Conservation (phyloP, 2,329 filamentous ascomycete genomes). For the Aureobasidium sp. region DNA sequence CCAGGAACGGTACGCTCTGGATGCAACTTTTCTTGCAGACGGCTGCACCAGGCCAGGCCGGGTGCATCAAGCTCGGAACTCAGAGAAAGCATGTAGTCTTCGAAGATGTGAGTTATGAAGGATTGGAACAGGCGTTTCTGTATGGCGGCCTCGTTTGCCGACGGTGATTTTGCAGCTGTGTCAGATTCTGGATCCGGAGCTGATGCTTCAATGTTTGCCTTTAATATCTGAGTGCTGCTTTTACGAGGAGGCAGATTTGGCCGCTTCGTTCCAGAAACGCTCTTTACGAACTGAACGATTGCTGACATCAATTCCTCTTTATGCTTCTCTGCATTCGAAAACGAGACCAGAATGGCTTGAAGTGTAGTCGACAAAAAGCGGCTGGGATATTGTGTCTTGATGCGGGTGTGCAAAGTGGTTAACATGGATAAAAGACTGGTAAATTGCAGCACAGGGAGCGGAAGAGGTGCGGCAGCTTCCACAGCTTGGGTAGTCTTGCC, state of each 20-base stretch:
- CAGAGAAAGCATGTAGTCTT: conserved; percentile 60
- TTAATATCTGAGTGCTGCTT: conserved; percentile 34
- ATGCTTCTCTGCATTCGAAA: conserved; percentile 50
- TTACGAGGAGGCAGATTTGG: conserved; percentile 56
- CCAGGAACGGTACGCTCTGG: conserved; percentile 58
- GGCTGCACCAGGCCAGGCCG: conserved; percentile 44
- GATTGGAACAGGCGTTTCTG: conserved; percentile 62
- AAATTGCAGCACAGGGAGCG: conserved; percentile 51
- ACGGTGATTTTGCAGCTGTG: conserved; percentile 34
- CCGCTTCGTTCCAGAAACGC: conserved; percentile 58
- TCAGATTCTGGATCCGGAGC: conserved; percentile 54
- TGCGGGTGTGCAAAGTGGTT: conserved; percentile 62
- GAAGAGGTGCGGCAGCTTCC: conserved; percentile 28
- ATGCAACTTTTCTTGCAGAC: conserved; percentile 62
- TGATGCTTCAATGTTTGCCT: conserved; percentile 17
- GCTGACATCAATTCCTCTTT: conserved; percentile 60
- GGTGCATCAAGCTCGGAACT: conserved; percentile 36
- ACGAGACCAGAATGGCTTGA: conserved; percentile 62
- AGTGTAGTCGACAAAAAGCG: conserved; percentile 72
- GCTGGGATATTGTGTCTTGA: conserved; percentile 71
- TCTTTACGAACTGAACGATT: conserved; percentile 64
- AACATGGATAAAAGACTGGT: conserved; percentile 65
- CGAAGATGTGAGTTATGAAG: conserved; percentile 70
- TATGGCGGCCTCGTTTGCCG: conserved; percentile 51
- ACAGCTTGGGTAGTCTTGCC: conserved; percentile 24